phyloP scores from a whole-genome alignment of 2,329 filamentous ascomycete species.

The Apiospora saccharicola region DNA sequence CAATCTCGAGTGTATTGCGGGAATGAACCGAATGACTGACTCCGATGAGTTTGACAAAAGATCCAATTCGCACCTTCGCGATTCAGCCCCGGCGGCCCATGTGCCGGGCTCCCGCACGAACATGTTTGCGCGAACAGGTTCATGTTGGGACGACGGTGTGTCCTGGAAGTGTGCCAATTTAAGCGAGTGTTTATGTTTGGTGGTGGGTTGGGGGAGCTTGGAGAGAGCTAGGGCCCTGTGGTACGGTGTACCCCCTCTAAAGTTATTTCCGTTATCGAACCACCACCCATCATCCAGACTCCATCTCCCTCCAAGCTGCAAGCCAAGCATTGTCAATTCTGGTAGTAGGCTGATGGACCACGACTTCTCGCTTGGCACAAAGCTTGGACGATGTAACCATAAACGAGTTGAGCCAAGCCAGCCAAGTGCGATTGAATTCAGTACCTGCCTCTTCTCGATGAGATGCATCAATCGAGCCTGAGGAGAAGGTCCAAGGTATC shows the following conservation, averaged over 20 bases:
- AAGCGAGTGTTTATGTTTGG: not conserved
- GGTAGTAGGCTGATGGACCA: not conserved
- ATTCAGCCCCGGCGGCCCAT: not conserved
- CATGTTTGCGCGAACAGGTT: not conserved
- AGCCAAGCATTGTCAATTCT: not conserved
- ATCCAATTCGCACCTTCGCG: not conserved
- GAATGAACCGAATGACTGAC: not conserved
- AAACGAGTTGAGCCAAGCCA: not conserved
- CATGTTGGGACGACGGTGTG: not conserved
- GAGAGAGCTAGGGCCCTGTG: not conserved
- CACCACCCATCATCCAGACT: not conserved
- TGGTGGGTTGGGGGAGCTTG: conserved; percentile 11
- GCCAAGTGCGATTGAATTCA: not conserved
- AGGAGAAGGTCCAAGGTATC: not conserved
- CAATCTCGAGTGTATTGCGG: not conserved
- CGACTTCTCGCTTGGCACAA: not conserved
- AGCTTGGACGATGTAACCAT: conserved; percentile 7
- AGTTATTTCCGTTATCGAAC: not conserved
- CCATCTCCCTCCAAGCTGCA: not conserved
- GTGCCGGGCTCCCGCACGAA: not conserved
- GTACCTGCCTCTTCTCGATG: not conserved
- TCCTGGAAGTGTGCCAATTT: not conserved
- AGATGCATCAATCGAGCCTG: not conserved
- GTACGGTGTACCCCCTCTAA: not conserved
- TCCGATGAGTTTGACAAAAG: not conserved